Conservation (phyloP, 2,329 filamentous ascomycete species). For the Zalaria sp. region DNA sequence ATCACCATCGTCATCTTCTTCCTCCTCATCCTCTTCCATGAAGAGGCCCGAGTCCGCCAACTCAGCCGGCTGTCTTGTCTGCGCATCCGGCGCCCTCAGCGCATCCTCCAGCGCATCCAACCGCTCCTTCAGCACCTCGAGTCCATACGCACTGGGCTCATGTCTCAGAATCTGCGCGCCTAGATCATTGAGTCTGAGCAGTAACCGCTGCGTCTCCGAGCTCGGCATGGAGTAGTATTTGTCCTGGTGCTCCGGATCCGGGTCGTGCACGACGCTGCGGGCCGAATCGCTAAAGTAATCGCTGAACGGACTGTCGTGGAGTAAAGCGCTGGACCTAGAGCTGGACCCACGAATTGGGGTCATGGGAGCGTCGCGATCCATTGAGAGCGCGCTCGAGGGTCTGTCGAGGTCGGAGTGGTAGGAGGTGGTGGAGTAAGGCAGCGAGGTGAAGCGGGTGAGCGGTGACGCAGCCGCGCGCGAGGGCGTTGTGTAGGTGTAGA, state of each 20-base stretch:
- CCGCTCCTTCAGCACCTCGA: conserved; percentile 8
- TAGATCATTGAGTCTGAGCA: conserved; percentile 22
- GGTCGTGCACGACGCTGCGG: conserved; percentile 9
- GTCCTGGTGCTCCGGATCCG: conserved; percentile 3
- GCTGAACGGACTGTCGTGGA: conserved; percentile 23
- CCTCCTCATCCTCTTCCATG: conserved; percentile 1
- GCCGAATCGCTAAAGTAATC: conserved; percentile 26
- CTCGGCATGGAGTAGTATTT: conserved; percentile 9
- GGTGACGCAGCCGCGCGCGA: conserved; percentile 4
- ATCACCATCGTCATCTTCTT: background rate
- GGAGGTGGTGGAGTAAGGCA: conserved; percentile 3
- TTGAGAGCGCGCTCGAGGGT: conserved; percentile 2
- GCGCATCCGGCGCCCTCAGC: conserved; percentile 10
- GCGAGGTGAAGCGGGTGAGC: conserved; percentile 5
- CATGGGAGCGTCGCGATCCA: conserved; percentile 4
- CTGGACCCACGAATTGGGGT: conserved; percentile 6
- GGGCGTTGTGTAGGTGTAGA: conserved; percentile 1
- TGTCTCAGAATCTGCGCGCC: conserved; percentile 20
- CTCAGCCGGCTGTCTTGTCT: conserved; percentile 11
- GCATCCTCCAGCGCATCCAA: conserved; percentile 18
- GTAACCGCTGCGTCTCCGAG: conserved; percentile 16
- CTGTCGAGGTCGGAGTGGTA: background rate
- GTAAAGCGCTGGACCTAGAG: conserved; percentile 2
- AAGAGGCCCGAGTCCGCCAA: conserved; percentile 17
- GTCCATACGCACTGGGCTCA: conserved; percentile 4